A percentile compares a stretch with the other conserved stretches of the same genome.
Evolutionary conservation across 1,139 yeast species (phyloP).

Genomic region (Hyphopichia fennica): DNA sequence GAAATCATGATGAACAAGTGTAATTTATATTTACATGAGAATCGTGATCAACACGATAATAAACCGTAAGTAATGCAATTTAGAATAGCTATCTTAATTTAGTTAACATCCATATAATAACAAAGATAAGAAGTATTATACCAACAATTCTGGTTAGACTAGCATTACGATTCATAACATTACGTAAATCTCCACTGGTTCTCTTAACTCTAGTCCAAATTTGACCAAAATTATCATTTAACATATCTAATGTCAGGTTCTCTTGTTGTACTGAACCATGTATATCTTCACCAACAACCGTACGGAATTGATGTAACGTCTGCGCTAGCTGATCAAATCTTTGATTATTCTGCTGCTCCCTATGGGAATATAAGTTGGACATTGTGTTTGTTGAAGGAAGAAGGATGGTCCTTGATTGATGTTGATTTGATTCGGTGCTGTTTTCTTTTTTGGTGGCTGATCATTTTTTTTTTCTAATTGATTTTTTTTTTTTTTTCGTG

Average conservation of each 20-base stretch:
- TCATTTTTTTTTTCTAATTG: not conserved
- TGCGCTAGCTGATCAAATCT: slow-evolving; percentile 46
- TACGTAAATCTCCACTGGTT: slow-evolving; percentile 66
- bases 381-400: slow-evolving; percentile 12
- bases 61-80: no score
- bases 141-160: slow-evolving; percentile 44
- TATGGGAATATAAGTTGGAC: slow-evolving; percentile 42
- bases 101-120: slow-evolving; percentile 66
- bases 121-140: slow-evolving; percentile 56
- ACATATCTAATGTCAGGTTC: slow-evolving; percentile 51
- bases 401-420: no score
- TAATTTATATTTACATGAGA: not conserved
- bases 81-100: slow-evolving; percentile 35
- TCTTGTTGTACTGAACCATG: slow-evolving; percentile 46
- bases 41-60: not conserved
- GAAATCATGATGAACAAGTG: not conserved
- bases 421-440: no score
- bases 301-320: slow-evolving; percentile 46
- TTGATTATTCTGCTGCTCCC: slow-evolving; percentile 48
- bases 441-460: no score
- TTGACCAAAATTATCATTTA: slow-evolving; percentile 60
- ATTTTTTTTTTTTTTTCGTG: not conserved
- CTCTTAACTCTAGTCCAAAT: slow-evolving; percentile 61
- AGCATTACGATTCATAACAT: slow-evolving; percentile 45
- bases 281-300: slow-evolving; percentile 44